phyloP scores from a whole-genome alignment of 148 eudicot species.

The Persicaria maculosa region DNA sequence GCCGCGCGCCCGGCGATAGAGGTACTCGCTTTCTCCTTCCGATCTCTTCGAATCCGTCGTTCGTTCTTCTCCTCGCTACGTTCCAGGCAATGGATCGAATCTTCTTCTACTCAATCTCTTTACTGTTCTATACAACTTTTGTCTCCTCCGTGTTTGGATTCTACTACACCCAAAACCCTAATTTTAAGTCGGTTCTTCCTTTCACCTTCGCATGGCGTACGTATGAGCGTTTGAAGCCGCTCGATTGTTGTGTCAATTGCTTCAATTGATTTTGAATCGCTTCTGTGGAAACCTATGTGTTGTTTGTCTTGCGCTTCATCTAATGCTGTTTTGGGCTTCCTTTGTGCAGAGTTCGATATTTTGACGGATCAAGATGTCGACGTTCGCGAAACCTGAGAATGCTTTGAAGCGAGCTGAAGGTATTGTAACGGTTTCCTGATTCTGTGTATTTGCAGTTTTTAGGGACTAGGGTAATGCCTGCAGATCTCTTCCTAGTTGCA shows the following conservation, averaged over 20 bases:
- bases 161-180: not conserved
- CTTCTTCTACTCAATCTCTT: not conserved
- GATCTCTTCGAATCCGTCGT: not conserved
- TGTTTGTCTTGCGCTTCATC: not conserved
- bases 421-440: not conserved
- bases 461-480: not conserved
- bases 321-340: not conserved
- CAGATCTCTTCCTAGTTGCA: not conserved
- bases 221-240: not conserved
- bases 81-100: not conserved
- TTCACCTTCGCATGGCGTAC: not conserved
- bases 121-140: not conserved
- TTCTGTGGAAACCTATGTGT: not conserved
- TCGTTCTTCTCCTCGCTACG: not conserved
- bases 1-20: not conserved
- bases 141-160: not conserved
- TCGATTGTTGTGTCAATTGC: not conserved
- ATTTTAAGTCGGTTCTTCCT: not conserved
- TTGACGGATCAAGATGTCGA: slow-evolving; percentile 35
- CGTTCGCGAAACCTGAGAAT: slow-evolving; percentile 61
- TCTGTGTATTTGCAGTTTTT: not conserved
- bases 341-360: slow-evolving; percentile 3
- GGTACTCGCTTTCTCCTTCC: not conserved
- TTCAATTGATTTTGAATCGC: not conserved
- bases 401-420: slow-evolving; percentile 82